Percentiles rank a stretch among this genome's conserved stretches.
Evolutionary conservation across 441 rosid species (phyloP).

Genomic region (Metrosideros polymorpha): DNA sequence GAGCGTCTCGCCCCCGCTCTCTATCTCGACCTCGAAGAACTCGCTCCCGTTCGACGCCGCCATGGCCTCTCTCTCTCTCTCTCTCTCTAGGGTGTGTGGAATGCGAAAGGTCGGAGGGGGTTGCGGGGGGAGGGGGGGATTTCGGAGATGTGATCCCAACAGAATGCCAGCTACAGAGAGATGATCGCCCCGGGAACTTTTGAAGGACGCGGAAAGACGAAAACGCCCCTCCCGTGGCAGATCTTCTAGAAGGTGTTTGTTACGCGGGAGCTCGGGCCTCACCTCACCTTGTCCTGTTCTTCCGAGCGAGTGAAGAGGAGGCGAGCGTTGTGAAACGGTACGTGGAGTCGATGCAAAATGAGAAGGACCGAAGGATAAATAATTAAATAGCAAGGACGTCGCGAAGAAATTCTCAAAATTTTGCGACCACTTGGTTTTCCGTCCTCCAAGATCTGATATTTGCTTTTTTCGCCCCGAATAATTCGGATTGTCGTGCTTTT

Average conservation of each 20-base stretch:
- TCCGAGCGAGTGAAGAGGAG: not conserved
- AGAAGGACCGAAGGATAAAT: not conserved
- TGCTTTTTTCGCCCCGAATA: not conserved
- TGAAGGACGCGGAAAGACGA: not conserved
- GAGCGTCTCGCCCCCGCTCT: constrained; percentile 33
- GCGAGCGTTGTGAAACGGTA: no score
- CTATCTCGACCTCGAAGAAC: constrained; percentile 62
- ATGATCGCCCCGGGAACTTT: not conserved
- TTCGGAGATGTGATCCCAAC: not conserved
- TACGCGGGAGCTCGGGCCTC: not conserved
- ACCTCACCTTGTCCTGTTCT: not conserved
- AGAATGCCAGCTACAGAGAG: not conserved
- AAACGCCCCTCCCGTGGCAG: not conserved
- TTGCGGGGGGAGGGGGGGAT: not conserved
- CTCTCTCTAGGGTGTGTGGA: not conserved
- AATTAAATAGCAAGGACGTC: not conserved
- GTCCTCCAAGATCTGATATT: not conserved
- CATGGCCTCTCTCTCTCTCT: constrained; percentile 10
- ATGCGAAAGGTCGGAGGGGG: not conserved
- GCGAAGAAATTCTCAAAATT: not conserved
- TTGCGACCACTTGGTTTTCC: not conserved
- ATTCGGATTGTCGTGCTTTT: not conserved
- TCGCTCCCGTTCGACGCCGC: constrained; percentile 63
- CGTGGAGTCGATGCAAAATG: not conserved
- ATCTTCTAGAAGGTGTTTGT: not conserved